A percentile compares a stretch with the other conserved stretches of the same genome.
phyloP scores from a whole-genome alignment of 1,284 basidiomycete species.

The Papiliotrema flavescens region DNA sequence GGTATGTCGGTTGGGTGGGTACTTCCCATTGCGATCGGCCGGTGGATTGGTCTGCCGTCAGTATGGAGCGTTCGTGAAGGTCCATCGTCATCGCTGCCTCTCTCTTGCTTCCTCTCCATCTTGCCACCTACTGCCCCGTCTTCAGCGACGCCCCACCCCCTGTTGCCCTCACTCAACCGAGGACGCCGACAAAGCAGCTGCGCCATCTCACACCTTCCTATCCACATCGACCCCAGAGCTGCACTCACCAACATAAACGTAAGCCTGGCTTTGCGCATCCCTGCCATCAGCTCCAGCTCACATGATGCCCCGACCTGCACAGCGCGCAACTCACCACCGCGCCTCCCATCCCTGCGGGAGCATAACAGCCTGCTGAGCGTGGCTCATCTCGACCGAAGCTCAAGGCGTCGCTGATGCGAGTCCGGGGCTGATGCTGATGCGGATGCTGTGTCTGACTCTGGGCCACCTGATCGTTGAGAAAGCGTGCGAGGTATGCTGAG shows the following conservation, averaged over 20 bases:
- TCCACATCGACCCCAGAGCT: not conserved
- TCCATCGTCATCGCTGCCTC: not conserved
- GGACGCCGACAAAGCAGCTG: no score
- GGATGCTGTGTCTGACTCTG: no score
- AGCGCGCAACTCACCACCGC: conserved; percentile 66
- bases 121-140: no score
- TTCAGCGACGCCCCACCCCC: no score
- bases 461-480: no score
- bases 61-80: no score
- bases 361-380: conserved; percentile 17
- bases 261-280: conserved; percentile 74
- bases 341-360: conserved; percentile 84
- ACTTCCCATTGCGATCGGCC: conserved; percentile 66
- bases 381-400: no score
- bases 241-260: conserved; percentile 70
- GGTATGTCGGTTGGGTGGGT: conserved; percentile 46
- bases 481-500: no score
- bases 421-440: no score
- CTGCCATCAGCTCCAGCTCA: conserved; percentile 52
- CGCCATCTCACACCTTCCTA: no score
- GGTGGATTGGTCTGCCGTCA: conserved; percentile 40
- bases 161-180: no score
- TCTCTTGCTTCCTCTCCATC: not conserved
- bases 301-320: not conserved
- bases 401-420: no score